phyloP scores from a whole-genome alignment of 2,329 filamentous ascomycete species.

The Chrysosporium queenslandicum region DNA sequence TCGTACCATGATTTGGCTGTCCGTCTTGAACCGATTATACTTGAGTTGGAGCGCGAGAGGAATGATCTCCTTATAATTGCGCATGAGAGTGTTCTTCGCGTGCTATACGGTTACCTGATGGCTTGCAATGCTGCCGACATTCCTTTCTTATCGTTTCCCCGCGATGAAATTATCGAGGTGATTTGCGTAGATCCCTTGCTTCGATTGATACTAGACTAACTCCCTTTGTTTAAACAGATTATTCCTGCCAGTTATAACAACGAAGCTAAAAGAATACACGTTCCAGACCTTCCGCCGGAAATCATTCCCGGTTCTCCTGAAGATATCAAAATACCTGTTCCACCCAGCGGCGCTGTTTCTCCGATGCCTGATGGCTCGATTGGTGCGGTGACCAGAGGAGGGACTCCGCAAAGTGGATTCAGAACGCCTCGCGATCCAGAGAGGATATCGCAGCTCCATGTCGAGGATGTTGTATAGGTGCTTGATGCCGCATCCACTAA shows the following conservation, averaged over 20 bases:
- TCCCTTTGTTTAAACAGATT: constrained; percentile 45
- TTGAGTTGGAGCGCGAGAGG: constrained; percentile 92
- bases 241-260: constrained; percentile 97
- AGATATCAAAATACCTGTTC: constrained; percentile 68
- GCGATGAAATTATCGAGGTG: constrained; percentile 92
- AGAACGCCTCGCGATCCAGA: constrained; percentile 37
- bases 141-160: constrained; percentile 81
- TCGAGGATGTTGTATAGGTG: constrained; percentile 36
- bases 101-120: constrained; percentile 96
- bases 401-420: constrained; percentile 36
- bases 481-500: background rate
- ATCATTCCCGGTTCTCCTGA: constrained; percentile 70
- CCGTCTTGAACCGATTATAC: constrained; percentile 90
- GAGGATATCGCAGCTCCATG: constrained; percentile 37
- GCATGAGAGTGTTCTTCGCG: constrained; percentile 92
- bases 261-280: constrained; percentile 79
- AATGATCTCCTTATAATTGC: constrained; percentile 97
- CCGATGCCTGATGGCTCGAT: constrained; percentile 36
- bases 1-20: constrained; percentile 99
- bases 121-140: constrained; percentile 94
- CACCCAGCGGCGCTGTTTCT: constrained; percentile 44
- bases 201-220: background rate
- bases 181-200: constrained; percentile 16
- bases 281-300: constrained; percentile 55
- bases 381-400: constrained; percentile 32